Percentiles rank a stretch among this genome's conserved stretches.
Conservation (phyloP, 805 yeast species). For the Maudiozyma saulgeensis region DNA sequence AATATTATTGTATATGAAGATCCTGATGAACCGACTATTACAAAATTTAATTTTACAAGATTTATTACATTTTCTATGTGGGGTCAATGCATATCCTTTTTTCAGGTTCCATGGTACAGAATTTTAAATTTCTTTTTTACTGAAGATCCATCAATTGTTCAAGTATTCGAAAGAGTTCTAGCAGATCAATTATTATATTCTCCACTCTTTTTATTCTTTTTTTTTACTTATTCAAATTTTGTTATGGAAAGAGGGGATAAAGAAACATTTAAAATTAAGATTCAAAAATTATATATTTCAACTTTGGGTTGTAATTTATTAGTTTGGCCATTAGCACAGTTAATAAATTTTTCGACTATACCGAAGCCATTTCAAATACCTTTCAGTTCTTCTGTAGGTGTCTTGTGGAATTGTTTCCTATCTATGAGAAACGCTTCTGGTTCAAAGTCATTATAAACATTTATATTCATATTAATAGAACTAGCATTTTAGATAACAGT, state of each 20-base stretch:
- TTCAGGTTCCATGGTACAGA: slow-evolving; percentile 83
- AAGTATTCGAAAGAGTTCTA: slow-evolving; percentile 75
- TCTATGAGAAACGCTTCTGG: slow-evolving; percentile 63
- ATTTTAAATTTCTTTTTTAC: slow-evolving; percentile 69
- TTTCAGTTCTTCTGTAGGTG: slow-evolving; percentile 77
- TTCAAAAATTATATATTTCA: slow-evolving; percentile 54
- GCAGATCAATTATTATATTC: slow-evolving; percentile 88
- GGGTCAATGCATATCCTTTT: slow-evolving; percentile 78
- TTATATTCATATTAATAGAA: too few species aligned
- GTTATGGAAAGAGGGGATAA: slow-evolving; percentile 67
- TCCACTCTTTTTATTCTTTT: slow-evolving; percentile 70
- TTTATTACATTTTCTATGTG: slow-evolving; percentile 73
- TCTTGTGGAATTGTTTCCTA: slow-evolving; percentile 88
- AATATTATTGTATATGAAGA: neutral
- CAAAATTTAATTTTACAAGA: slow-evolving; percentile 52
- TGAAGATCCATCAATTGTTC: slow-evolving; percentile 73
- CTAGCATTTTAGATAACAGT: neutral
- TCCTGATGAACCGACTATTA: neutral
- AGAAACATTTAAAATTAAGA: slow-evolving; percentile 53
- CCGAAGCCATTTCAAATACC: slow-evolving; percentile 79
- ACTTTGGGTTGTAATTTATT: slow-evolving; percentile 60
- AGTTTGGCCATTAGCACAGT: slow-evolving; percentile 79
- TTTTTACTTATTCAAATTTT: slow-evolving; percentile 76
- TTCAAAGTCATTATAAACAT: slow-evolving; percentile 3
- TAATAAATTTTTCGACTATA: slow-evolving; percentile 59